Evolutionary conservation across 257 asterid species (phyloP).

Genomic region (Plantago elongata): DNA sequence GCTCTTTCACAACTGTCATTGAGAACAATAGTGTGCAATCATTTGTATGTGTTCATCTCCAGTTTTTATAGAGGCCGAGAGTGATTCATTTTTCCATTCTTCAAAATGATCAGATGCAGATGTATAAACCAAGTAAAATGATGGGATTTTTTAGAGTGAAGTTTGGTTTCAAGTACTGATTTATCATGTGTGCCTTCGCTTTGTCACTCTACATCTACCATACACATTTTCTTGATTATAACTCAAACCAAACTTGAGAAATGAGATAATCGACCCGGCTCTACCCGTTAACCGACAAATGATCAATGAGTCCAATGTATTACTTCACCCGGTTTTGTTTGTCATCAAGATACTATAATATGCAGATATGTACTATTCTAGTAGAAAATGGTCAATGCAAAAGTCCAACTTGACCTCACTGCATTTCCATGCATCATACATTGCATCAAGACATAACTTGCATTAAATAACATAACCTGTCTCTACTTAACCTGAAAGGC

Average conservation of each 20-base stretch:
- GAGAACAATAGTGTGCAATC: not conserved
- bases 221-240: too few species aligned
- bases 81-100: slow-evolving; percentile 1
- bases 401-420: not conserved
- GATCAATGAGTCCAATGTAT: not conserved
- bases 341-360: not conserved
- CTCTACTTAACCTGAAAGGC: slow-evolving; percentile 15
- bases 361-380: too few species aligned
- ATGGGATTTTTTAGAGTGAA: not conserved
- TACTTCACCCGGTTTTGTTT: not conserved
- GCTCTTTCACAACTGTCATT: not conserved
- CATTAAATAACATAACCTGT: not conserved
- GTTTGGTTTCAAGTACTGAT: not conserved
- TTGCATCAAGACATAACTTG: too few species aligned
- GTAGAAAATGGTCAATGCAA: slow-evolving; percentile 5
- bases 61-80: not conserved
- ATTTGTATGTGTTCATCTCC: not conserved
- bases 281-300: too few species aligned
- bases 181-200: not conserved
- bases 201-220: not conserved
- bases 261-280: too few species aligned
- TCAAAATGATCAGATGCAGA: not conserved
- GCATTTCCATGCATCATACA: slow-evolving; percentile 6
- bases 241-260: too few species aligned
- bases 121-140: not conserved